Evolutionary conservation across 768 basidiomycete genomes (phyloP), one percentile per base, ranked within the genome.

Genomic region (Atractiella rhizophila): DNA sequence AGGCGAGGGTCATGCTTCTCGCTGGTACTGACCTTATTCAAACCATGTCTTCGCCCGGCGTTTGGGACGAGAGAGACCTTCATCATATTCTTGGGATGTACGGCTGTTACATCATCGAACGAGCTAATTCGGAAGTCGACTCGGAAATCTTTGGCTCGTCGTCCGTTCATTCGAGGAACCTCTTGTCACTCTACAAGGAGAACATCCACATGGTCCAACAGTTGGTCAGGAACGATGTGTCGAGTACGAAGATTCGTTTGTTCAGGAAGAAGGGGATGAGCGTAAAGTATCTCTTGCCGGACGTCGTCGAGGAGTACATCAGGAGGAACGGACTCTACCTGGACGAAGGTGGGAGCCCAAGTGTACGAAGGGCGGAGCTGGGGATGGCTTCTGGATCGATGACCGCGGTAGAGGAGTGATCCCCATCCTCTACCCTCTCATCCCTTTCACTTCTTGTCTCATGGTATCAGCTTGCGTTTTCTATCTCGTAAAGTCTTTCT

Each of bases 1-100:
- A 74, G 47, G 74, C 79, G 48, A 74, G 74, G 47, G 67, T 94
- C 49, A 80, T 96, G 76, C 70, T 98, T 30, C 70, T 98, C 40
- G 91, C 91, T 4, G 91, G 91, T n/a, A 85, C 80, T 10, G 91
- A 98, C 61, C 66, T 98, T 52, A 96, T 96, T 59, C 73, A 80
- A 53, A 91, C 85, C 21, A 94, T 98, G 76, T 80, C 79, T 50
- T 85, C 94, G 62, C 91, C 91, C 21, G 88, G 91, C 15, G 88
- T 98, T 28, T 98, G 91, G 91, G 72, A 75, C 41, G 74, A 85
- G 53, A 66, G 71, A 45, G 91, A 94, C 85, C 68, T 98, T 33
- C 83, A 88, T 52, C 83, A 86, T 62, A 96, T 98, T 57, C 66
- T 96, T 16, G 88, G 88, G 28, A 70, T 76, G 46, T 96, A 86